Conservation (phyloP, 2,329 filamentous ascomycete genomes). For the Triangularia setosa region DNA sequence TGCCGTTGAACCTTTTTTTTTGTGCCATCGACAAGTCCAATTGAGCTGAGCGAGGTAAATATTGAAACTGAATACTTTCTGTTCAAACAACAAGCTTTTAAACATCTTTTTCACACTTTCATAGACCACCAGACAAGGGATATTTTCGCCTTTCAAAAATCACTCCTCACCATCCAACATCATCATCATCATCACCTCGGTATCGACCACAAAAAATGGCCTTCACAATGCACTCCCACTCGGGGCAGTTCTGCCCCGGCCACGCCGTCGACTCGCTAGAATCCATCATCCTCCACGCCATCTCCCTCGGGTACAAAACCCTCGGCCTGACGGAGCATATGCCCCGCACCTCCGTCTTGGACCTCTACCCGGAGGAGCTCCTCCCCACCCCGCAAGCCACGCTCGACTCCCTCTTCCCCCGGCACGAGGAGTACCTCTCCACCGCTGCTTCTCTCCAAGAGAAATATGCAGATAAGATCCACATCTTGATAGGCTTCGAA, state of each 20-base stretch:
- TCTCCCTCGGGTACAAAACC: constrained; percentile 71
- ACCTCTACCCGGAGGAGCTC: constrained; percentile 89
- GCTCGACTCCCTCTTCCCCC: constrained; percentile 46
- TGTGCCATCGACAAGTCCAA: neutral
- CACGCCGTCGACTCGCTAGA: constrained; percentile 86
- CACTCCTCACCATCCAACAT: neutral
- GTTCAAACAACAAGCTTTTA: neutral
- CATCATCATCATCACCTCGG: neutral
- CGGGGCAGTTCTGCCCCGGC: constrained; percentile 89
- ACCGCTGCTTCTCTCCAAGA: constrained; percentile 71
- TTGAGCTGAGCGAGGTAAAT: neutral
- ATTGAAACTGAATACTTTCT: neutral
- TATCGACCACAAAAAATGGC: constrained; percentile 60
- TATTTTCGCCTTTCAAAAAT: neutral
- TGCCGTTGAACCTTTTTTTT: neutral
- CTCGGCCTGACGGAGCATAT: constrained; percentile 95
- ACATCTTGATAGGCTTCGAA: constrained; percentile 86
- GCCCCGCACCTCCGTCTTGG: constrained; percentile 67
- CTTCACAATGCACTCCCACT: constrained; percentile 97
- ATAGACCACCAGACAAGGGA: too few relatives aligned
- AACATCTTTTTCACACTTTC: neutral
- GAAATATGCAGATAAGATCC: constrained; percentile 67
- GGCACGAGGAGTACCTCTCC: constrained; percentile 67
- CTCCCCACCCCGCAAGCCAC: constrained; percentile 46
- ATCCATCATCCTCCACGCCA: constrained; percentile 74